Conservation (phyloP, 257 asterid species). For the Penstemon eatonii region DNA sequence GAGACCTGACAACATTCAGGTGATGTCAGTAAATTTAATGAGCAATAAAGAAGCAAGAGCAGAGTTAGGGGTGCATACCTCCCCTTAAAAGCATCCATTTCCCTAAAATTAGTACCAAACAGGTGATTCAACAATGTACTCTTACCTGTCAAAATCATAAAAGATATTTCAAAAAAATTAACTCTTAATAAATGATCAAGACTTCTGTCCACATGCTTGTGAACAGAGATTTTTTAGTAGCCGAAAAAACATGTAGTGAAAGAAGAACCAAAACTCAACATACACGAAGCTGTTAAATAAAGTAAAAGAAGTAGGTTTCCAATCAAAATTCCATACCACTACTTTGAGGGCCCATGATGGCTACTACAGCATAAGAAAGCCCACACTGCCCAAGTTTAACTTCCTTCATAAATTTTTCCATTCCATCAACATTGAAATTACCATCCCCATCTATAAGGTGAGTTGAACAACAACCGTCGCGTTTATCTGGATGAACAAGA, state of each 20-base stretch:
- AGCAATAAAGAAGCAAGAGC: constrained; percentile 19
- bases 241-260: neutral
- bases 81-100: constrained; percentile 95
- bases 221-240: neutral
- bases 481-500: constrained; percentile 44
- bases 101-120: constrained; percentile 75
- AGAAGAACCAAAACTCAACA: constrained; percentile 5
- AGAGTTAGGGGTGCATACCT: constrained; percentile 51
- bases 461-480: constrained; percentile 63
- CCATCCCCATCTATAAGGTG: constrained; percentile 98
- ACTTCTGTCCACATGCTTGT: neutral
- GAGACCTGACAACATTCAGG: constrained; percentile 57
- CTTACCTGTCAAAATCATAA: constrained; percentile 64
- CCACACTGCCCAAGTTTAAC: constrained; percentile 88
- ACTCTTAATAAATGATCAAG: neutral
- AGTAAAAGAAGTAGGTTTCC: neutral
- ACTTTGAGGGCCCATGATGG: constrained; percentile 99
- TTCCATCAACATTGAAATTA: constrained; percentile 62
- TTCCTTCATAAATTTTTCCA: constrained; percentile 77
- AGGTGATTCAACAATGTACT: constrained; percentile 88
- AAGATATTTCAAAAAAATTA: constrained; percentile 20
- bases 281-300: neutral
- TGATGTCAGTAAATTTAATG: constrained; percentile 24
- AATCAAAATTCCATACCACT: constrained; percentile 62
- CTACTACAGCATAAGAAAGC: constrained; percentile 92